Percentiles rank a stretch among this genome's conserved stretches.
These are phyloP conservation scores for Lathyrus aphaca DNA, from an alignment of 306 rosid species.

Conservation along the genomic window DNA sequence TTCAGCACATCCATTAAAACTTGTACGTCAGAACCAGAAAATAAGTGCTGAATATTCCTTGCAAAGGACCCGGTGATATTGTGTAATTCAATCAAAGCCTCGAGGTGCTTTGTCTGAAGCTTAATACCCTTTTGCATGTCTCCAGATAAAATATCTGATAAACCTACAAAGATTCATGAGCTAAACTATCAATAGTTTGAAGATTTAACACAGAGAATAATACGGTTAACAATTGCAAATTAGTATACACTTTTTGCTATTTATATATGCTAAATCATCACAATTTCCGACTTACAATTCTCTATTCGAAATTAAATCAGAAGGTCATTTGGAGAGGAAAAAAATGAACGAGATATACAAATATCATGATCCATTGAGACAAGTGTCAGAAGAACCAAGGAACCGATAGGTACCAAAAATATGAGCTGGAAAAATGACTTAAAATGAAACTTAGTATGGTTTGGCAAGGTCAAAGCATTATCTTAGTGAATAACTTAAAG, in stretches of 20 bases:
- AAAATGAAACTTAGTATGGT: not conserved
- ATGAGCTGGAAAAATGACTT: not conserved
- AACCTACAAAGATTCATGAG: slow-evolving; percentile 59
- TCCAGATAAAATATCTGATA: slow-evolving; percentile 83
- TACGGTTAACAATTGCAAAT: slow-evolving; percentile 15
- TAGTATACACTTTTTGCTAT: not conserved
- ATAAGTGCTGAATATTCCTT: slow-evolving; percentile 90
- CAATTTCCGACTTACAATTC: slow-evolving; percentile 9
- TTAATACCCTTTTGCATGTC: slow-evolving; percentile 97
- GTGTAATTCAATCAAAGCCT: slow-evolving; percentile 89
- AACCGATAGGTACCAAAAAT: not conserved
- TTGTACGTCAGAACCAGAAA: slow-evolving; percentile 78
- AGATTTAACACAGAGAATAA: slow-evolving; percentile 22
- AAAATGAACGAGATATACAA: slow-evolving; percentile 6
- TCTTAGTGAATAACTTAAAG: not conserved
- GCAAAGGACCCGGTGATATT: slow-evolving; percentile 92
- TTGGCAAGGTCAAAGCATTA: not conserved
- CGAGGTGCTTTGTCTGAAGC: slow-evolving; percentile 90
- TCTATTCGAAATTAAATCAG: slow-evolving; percentile 14
- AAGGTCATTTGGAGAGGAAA: not conserved
- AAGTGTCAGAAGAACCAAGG: slow-evolving; percentile 10
- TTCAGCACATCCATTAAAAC: slow-evolving; percentile 77
- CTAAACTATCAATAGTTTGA: slow-evolving; percentile 30
- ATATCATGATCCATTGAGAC: not conserved
- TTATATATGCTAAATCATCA: slow-evolving; percentile 19